Evolutionary conservation across 305 asterid genomes (phyloP).

Genomic region (Nicotiana rustica): DNA sequence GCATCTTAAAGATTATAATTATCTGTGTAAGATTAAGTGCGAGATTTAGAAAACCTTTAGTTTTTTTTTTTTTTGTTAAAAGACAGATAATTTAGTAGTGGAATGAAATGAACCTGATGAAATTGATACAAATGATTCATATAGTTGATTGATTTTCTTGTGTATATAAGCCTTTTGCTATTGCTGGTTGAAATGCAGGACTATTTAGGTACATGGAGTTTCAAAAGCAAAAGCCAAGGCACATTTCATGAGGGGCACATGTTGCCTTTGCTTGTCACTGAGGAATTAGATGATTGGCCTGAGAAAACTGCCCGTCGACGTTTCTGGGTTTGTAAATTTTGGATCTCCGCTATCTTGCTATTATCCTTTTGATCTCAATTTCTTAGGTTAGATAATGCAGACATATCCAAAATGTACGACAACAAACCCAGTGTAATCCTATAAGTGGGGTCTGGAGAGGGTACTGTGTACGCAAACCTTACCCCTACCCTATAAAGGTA

Average conservation of each 20-base stretch:
- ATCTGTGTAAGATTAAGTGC: no score
- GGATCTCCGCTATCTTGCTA: neutral
- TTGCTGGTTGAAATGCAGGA: constrained; percentile 50
- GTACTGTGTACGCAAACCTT: no score
- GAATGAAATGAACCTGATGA: neutral
- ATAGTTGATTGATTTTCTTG: neutral
- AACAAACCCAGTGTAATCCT: no score
- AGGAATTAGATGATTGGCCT: constrained; percentile 90
- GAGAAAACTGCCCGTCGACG: constrained; percentile 62
- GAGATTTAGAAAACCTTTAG: no score
- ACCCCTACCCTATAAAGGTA: no score
- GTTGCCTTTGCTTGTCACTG: constrained; percentile 77
- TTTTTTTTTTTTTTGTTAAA: no score
- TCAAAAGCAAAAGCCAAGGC: constrained; percentile 95
- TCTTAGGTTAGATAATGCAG: neutral
- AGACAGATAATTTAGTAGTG: neutral
- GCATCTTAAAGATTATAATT: neutral
- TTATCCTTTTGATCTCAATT: neutral
- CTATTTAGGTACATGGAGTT: constrained; percentile 81
- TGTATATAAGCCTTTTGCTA: neutral
- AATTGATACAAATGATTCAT: neutral
- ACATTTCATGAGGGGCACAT: constrained; percentile 81
- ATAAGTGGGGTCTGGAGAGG: no score
- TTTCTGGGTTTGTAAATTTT: constrained; percentile 66
- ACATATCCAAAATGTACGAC: neutral